Conservation (phyloP, 1,284 basidiomycete species). For the Meripilus lineatus region DNA sequence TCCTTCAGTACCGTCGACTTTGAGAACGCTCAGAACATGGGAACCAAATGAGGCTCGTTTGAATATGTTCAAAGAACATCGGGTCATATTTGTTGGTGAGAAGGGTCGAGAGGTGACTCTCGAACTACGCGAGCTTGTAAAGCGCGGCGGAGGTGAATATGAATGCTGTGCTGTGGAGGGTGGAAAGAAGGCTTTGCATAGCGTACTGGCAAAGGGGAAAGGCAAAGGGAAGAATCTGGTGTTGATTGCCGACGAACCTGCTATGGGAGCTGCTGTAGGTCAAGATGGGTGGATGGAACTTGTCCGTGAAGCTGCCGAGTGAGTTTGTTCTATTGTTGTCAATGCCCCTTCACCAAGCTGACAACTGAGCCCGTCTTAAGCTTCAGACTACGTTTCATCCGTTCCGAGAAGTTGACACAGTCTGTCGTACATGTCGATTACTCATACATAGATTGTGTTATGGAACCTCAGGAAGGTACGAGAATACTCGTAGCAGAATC, state of each 20-base stretch:
- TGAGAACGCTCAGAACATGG: conserved; percentile 55
- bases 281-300: conserved; percentile 47
- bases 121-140: conserved; percentile 47
- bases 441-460: conserved; percentile 22
- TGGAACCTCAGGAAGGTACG: conserved; percentile 12
- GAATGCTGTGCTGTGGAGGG: conserved; percentile 51
- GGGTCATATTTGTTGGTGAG: conserved; percentile 58
- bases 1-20: conserved; percentile 37
- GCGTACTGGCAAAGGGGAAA: conserved; percentile 45
- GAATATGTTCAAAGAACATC: conserved; percentile 43
- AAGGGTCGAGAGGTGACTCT: conserved; percentile 41
- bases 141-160: conserved; percentile 49
- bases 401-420: conserved; percentile 24
- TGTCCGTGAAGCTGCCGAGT: conserved; percentile 47
- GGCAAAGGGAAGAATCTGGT: conserved; percentile 41
- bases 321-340: conserved; percentile 12
- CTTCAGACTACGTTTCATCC: conserved; percentile 24
- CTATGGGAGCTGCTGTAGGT: conserved; percentile 45
- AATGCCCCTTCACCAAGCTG: too few relatives aligned
- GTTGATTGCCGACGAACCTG: conserved; percentile 45
- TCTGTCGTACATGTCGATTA: conserved; percentile 28
- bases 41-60: conserved; percentile 56
- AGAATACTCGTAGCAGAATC: neutral
- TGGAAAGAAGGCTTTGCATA: conserved; percentile 45
- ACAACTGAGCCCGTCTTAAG: conserved; percentile 17